Evolutionary conservation across 495 filamentous ascomycete genomes (phyloP).

Genomic region (Aspergillus ellipticus): DNA sequence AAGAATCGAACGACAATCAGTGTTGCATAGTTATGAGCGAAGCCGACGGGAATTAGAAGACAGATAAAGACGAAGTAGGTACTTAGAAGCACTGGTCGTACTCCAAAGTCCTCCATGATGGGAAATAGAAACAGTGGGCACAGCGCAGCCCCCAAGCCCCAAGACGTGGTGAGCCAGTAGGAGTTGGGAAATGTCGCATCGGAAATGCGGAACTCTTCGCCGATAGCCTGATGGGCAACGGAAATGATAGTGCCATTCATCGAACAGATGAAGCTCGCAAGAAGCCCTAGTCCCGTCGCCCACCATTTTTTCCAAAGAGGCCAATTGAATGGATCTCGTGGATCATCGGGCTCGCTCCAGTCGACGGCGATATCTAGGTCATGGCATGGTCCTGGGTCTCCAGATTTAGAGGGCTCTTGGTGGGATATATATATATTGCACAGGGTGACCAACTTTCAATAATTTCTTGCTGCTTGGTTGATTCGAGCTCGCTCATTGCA

Average conservation of each 20-base stretch:
- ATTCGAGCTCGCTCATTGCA: neutral
- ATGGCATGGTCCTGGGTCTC: neutral
- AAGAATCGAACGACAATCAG: conserved; percentile 47
- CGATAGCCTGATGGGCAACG: conserved; percentile 36
- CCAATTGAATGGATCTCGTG: conserved; percentile 61
- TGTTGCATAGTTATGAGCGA: conserved; percentile 49
- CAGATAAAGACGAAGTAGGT: conserved; percentile 42
- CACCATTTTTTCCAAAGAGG: conserved; percentile 41
- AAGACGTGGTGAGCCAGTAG: conserved; percentile 48
- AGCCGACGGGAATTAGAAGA: conserved; percentile 44
- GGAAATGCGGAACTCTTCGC: conserved; percentile 37
- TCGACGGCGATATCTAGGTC: conserved; percentile 21
- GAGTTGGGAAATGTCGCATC: conserved; percentile 48
- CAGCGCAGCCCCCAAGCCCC: conserved; percentile 46
- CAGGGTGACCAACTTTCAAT: neutral
- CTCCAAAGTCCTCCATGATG: conserved; percentile 50
- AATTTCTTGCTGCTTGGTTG: neutral
- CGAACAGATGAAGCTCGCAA: conserved; percentile 30
- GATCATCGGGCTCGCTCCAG: conserved; percentile 51
- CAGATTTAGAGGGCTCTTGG: neutral
- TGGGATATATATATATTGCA: neutral
- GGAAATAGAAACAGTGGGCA: conserved; percentile 45
- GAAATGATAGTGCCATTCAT: conserved; percentile 45
- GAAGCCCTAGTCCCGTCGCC: conserved; percentile 20
- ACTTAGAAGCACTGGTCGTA: conserved; percentile 41